A percentile compares a stretch with the other conserved stretches of the same genome.
phyloP scores from a whole-genome alignment of 2,329 filamentous ascomycete species.

The Aureobasidium sp. region DNA sequence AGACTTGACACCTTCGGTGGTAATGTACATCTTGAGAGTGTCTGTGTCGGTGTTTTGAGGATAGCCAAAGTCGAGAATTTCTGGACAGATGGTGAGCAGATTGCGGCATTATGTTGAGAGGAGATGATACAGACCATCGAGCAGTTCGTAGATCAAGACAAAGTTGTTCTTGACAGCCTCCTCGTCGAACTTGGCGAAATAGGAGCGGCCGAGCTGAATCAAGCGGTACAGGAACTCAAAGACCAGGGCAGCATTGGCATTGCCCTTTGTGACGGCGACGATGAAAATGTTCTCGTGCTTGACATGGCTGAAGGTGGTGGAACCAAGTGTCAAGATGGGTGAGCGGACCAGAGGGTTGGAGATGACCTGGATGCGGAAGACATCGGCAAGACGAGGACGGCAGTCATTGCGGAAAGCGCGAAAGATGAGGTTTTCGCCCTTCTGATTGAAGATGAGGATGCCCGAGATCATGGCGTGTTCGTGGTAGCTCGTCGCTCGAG shows the following conservation, averaged over 20 bases:
- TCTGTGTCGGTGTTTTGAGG: conserved; percentile 98
- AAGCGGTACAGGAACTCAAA: conserved; percentile 97
- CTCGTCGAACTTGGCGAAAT: conserved; percentile 99
- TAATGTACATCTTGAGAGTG: conserved; percentile 99
- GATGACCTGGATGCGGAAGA: conserved; percentile 99
- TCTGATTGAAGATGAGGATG: conserved; percentile 97
- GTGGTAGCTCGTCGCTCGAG: neutral
- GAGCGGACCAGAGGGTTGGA: conserved; percentile 96
- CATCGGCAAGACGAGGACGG: conserved; percentile 91
- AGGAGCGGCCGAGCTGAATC: conserved; percentile 82
- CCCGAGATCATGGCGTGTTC: conserved; percentile 79
- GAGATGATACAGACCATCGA: conserved; percentile 60
- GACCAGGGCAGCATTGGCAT: conserved; percentile 94
- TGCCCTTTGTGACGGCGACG: conserved; percentile 96
- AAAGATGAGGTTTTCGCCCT: conserved; percentile 99
- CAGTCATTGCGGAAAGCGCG: conserved; percentile 98
- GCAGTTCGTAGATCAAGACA: conserved; percentile 91
- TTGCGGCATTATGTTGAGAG: neutral
- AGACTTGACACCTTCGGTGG: conserved; percentile 95
- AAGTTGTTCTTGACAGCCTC: conserved; percentile 99
- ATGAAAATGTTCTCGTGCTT: conserved; percentile 99
- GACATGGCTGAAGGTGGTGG: conserved; percentile 98
- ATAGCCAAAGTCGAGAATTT: conserved; percentile 98
- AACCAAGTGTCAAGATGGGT: conserved; percentile 92
- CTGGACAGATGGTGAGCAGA: conserved; percentile 38